phyloP scores from a whole-genome alignment of 129 eudicot species.

The Artemisia annua region DNA sequence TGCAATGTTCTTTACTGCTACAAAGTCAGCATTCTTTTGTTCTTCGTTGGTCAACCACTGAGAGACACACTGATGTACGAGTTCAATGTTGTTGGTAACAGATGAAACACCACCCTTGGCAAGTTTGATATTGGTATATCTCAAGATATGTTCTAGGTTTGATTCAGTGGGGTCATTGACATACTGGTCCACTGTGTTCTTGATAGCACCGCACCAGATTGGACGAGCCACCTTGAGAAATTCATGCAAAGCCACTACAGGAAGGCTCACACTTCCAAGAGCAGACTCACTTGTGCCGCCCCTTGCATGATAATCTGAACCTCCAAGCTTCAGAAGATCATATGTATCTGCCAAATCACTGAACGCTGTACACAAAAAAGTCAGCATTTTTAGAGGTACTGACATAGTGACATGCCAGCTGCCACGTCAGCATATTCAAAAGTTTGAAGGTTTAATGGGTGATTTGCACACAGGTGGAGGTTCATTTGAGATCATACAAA shows the following conservation, averaged over 20 bases:
- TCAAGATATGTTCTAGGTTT: constrained; percentile 58
- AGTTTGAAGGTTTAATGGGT: no score
- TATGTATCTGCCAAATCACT: constrained; percentile 80
- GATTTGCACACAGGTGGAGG: no score
- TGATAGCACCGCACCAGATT: constrained; percentile 75
- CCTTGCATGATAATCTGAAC: constrained; percentile 88
- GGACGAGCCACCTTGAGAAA: constrained; percentile 81
- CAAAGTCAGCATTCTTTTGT: constrained; percentile 48
- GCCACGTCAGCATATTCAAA: no score
- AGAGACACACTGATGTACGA: constrained; percentile 55
- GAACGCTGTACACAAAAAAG: constrained; percentile 45
- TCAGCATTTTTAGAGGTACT: not conserved
- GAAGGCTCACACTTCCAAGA: constrained; percentile 80
- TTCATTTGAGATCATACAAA: no score
- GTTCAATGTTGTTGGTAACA: constrained; percentile 19
- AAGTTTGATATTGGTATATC: constrained; percentile 39
- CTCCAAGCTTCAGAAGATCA: constrained; percentile 85
- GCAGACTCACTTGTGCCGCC: constrained; percentile 80
- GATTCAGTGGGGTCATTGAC: constrained; percentile 60
- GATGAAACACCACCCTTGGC: constrained; percentile 28
- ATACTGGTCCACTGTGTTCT: constrained; percentile 53
- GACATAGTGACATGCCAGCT: no score
- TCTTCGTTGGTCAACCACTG: constrained; percentile 75
- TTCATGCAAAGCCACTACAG: constrained; percentile 59
- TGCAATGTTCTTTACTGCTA: constrained; percentile 25